Evolutionary conservation across 2,329 filamentous ascomycete species (phyloP), one percentile per base, ranked within the genome.

Genomic region (Arthroderma sp.): DNA sequence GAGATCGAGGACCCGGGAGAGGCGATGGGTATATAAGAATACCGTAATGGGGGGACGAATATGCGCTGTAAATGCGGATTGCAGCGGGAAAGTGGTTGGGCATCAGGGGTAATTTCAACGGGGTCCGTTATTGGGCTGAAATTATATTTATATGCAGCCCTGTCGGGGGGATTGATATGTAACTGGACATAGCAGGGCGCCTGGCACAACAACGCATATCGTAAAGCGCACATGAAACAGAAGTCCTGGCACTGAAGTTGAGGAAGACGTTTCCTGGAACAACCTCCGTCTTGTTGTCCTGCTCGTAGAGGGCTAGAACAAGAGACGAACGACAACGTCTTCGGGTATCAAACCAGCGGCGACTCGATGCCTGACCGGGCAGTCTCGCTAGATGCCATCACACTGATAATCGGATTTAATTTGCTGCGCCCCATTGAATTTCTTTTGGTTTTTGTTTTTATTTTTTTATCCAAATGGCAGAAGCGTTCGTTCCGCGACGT

Each of bases 11-110:
- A 6, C 33, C 9, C 21, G 37, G 51, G 23, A 17, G 13, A 54
- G 51, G 37, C 17, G 33, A 17, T 25, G n/a, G 28, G 19, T 54
- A 31, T 54, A 39, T 54, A 54, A 15, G 15, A n/a, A 23, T 17
- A 54, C n/a, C 33, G 19, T 39, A n/a, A 38, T 38, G 33, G 37
- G 11, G 28, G 44, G 28, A 17, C 44, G 44, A 25, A 31, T 51
- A 51, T 51, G 44, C 28, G 44, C 44, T 31, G 28, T 23, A 25
- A 8, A 31, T 19, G 51, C 37, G 33, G 37, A 54, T 19, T 54
- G 51, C 51, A 54, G 37, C 51, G 51, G 51, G 28, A 25, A 25
- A 38, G n/a, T 23, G 37, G 51, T 54, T 39, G 51, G 51, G 51
- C 51, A 54, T 37, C 51, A 54, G 51, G 51, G 51, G 37, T 54